Percentiles rank a stretch among this genome's conserved stretches.
phyloP scores from a whole-genome alignment of 768 basidiomycete genomes.

The Exsudoporus frostii region DNA sequence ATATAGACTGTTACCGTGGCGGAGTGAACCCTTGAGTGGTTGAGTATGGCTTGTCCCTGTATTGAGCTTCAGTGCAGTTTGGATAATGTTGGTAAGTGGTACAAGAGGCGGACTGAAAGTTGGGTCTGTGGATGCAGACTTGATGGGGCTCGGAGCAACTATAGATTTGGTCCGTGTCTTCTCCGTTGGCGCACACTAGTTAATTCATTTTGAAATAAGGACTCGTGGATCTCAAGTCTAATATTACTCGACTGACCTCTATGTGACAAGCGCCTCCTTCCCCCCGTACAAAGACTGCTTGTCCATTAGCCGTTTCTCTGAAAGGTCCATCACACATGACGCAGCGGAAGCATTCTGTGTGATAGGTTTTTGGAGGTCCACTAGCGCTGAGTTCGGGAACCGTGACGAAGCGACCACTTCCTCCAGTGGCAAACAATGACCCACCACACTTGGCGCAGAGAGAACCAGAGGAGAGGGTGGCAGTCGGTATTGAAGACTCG shows the following conservation, averaged over 20 bases:
- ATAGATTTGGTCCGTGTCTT: constrained; percentile 18
- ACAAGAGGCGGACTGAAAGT: constrained; percentile 18
- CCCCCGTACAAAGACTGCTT: constrained; percentile 68
- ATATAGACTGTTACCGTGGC: constrained; percentile 14
- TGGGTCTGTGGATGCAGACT: constrained; percentile 11
- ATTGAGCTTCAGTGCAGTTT: constrained; percentile 3
- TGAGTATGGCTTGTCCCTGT: constrained; percentile 8
- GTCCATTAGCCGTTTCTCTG: constrained; percentile 56
- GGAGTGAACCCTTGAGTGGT: constrained; percentile 10
- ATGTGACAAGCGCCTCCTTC: constrained; percentile 67
- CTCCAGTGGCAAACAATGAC: constrained; percentile 53
- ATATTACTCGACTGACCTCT: constrained; percentile 35
- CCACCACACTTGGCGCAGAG: constrained; percentile 60
- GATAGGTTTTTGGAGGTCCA: constrained; percentile 58
- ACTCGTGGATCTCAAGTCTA: not conserved
- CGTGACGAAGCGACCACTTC: constrained; percentile 67
- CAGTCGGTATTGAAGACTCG: constrained; percentile 28
- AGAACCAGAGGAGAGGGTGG: constrained; percentile 38
- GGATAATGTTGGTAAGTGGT: constrained; percentile 19
- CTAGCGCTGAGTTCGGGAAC: constrained; percentile 49
- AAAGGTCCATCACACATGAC: constrained; percentile 61
- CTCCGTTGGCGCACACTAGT: constrained; percentile 45
- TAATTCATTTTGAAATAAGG: constrained; percentile 4
- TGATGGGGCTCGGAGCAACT: constrained; percentile 3
- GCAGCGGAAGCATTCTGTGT: constrained; percentile 76